phyloP scores from a whole-genome alignment of 257 asterid genomes.

The Capsicum chinense region DNA sequence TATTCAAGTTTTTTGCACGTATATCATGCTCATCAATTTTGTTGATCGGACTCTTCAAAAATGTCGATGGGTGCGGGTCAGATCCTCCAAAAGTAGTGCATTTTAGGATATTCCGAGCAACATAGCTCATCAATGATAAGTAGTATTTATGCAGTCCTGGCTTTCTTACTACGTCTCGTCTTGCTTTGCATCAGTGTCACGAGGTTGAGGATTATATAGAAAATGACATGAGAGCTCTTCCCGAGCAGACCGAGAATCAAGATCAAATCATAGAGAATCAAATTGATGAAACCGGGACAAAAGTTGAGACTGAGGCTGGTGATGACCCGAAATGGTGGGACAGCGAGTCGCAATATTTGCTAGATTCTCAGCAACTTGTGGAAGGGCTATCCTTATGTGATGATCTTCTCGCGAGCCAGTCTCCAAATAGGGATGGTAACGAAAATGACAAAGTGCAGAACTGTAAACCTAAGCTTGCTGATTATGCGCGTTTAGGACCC shows the following conservation, averaged over 20 bases:
- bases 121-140: background rate
- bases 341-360: constrained; percentile 64
- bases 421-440: constrained; percentile 67
- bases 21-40: background rate
- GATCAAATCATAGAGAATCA: constrained; percentile 39
- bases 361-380: constrained; percentile 86
- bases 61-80: no score
- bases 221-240: constrained; percentile 46
- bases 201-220: constrained; percentile 39
- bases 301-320: constrained; percentile 46
- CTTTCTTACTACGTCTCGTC: constrained; percentile 24
- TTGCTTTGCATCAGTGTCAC: constrained; percentile 42
- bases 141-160: background rate
- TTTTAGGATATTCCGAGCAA: no score
- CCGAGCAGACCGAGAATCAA: constrained; percentile 39
- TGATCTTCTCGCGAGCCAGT: constrained; percentile 85
- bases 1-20: background rate
- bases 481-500: constrained; percentile 70
- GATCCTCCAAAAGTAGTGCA: no score
- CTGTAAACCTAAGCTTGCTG: constrained; percentile 62
- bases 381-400: constrained; percentile 84
- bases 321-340: constrained; percentile 82
- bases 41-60: no score
- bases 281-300: constrained; percentile 38
- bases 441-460: constrained; percentile 43